Evolutionary conservation across 345 rosid species (phyloP), one percentile per base, ranked within the genome.

Genomic region (Salix arbutifolia): DNA sequence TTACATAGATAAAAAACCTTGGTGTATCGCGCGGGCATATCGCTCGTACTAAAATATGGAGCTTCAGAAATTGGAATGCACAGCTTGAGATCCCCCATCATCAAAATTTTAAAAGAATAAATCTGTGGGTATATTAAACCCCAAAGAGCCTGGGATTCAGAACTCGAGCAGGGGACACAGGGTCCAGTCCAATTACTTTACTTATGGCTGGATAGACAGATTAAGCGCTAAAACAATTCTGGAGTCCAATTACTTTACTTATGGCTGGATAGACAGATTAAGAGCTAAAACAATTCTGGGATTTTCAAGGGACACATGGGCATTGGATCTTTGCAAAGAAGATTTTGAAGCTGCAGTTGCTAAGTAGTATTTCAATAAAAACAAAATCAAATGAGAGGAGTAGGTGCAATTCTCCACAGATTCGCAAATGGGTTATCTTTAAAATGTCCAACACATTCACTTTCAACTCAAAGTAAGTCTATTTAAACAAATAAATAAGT

Each of bases 381-480:
- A 23, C 18, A 48, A 48, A 35, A 2, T 62, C 7, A 33, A 25
- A 80, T 82, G 85, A 90, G 91, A 83, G 82, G 73, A 26, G 77
- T 78, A n/a, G 83, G 83, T 16, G 75, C 77, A 52, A 42, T 89
- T 23, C 79, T 93, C 58, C 79, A 70, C 60, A 81, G 89, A 80
- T 78, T 91, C 70, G 83, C 86, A 42, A 74, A 74, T 79, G 89
- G 89, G 23, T 25, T 87, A 35, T 72, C 76, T 40, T 82, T 82
- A 1, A 89, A 72, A 82, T 82, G 77, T 38, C 83, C 79, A 37
- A 75, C 61, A 66, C 64, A 60, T 74, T 78, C 86, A 72, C 76
- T 62, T 61, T 67, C 77, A 65, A 62, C 73, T 73, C 70, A 23
- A 73, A 73, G 84, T 81, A 81, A 10, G 71, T 31, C 23, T 38